Conservation (phyloP, 108 stramenopile genomes). For the Nannochloropsis gaditana region DNA sequence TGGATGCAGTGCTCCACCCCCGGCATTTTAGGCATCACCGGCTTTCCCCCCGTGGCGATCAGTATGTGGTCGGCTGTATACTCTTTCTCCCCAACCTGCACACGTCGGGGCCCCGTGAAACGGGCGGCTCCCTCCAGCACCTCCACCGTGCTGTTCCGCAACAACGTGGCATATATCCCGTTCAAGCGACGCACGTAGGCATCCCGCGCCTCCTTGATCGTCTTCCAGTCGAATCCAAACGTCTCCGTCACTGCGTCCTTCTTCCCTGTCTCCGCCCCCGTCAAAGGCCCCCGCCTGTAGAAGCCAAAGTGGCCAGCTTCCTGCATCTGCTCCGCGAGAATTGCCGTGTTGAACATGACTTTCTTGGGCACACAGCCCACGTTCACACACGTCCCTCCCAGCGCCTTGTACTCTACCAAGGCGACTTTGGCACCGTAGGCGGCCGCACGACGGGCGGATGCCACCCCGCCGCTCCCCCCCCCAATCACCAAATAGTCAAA, state of each 20-base stretch:
- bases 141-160: conserved; percentile 58
- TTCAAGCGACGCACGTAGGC: conserved; percentile 73
- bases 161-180: conserved; percentile 68
- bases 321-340: conserved; percentile 40
- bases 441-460: conserved; percentile 57
- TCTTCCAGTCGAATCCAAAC: conserved; percentile 62
- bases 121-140: conserved; percentile 32
- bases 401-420: conserved; percentile 56
- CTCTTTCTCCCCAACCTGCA: conserved; percentile 46
- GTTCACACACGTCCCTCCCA: conserved; percentile 75
- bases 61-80: conserved; percentile 69
- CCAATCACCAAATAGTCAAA: conserved; percentile 54
- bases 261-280: not conserved
- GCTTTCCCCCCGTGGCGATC: conserved; percentile 82
- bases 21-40: conserved; percentile 61
- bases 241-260: not conserved
- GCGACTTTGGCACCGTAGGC: conserved; percentile 70
- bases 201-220: conserved; percentile 72
- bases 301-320: not conserved
- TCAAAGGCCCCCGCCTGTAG: not conserved
- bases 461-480: conserved; percentile 51
- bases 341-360: conserved; percentile 73
- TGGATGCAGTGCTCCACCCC: conserved; percentile 68
- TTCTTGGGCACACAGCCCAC: conserved; percentile 66
- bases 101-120: conserved; percentile 45